Evolutionary conservation across 257 asterid species (phyloP).

Genomic region (Plantago elongata): DNA sequence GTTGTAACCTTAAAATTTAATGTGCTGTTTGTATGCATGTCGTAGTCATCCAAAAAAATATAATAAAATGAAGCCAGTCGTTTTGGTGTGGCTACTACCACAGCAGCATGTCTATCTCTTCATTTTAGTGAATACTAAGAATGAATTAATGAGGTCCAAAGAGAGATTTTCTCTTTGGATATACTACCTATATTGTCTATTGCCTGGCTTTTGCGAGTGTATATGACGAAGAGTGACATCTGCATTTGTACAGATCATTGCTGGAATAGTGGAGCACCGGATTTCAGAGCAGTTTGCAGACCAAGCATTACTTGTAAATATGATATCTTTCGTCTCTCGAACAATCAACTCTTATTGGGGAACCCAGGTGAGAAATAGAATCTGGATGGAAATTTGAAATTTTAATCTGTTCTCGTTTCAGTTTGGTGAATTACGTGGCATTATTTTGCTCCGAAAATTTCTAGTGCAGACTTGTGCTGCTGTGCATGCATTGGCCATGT

Average conservation of each 20-base stretch:
- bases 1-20: no score
- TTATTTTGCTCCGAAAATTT: no score
- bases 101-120: no score
- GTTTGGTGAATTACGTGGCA: not conserved
- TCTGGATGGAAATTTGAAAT: conserved; percentile 5
- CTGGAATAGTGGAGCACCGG: conserved; percentile 86
- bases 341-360: conserved; percentile 96
- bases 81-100: no score
- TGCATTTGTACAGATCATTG: conserved; percentile 56
- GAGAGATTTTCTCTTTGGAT: not conserved
- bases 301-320: conserved; percentile 67
- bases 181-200: not conserved
- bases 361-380: conserved; percentile 60
- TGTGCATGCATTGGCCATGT: no score
- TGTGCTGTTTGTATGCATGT: no score
- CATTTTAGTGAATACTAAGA: no score
- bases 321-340: conserved; percentile 78
- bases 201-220: not conserved
- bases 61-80: no score
- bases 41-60: no score
- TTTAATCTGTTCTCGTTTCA: not conserved
- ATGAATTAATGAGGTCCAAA: no score
- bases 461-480: no score
- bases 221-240: conserved; percentile 9
- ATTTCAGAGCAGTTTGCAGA: conserved; percentile 69